Evolutionary conservation across 2,329 filamentous ascomycete genomes (phyloP).

Genomic region (Aspergillus fumigatus): DNA sequence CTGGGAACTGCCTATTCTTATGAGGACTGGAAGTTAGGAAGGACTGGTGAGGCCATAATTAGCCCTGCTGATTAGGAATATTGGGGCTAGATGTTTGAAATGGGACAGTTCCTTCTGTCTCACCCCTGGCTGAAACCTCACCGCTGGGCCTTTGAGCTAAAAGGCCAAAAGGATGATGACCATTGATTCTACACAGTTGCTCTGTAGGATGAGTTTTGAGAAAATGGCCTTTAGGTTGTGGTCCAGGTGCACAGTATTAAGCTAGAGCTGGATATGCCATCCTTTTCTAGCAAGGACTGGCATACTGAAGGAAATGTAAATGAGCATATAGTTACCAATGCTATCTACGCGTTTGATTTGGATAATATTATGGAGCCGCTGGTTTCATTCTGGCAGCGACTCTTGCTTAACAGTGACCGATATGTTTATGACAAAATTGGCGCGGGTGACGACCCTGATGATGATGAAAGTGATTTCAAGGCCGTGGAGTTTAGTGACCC

Average conservation of each 20-base stretch:
- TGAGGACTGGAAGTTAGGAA: constrained; percentile 11
- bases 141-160: not conserved
- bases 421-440: not conserved
- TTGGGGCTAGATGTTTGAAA: not conserved
- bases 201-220: constrained; percentile 9
- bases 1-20: constrained; percentile 10
- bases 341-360: constrained; percentile 2
- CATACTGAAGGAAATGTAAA: constrained; percentile 8
- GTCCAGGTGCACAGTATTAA: constrained; percentile 8
- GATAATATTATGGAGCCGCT: constrained; percentile 6
- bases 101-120: not conserved
- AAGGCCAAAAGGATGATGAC: not conserved
- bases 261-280: constrained; percentile 4
- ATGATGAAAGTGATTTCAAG: too few species aligned
- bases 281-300: constrained; percentile 8
- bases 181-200: constrained; percentile 10
- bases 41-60: constrained; percentile 6
- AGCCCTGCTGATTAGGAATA: not conserved
- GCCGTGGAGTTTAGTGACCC: not conserved
- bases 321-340: constrained; percentile 6
- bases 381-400: constrained; percentile 8
- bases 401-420: too few species aligned
- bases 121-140: not conserved
- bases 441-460: too few species aligned
- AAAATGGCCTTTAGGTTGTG: constrained; percentile 11